Evolutionary conservation across 805 yeast species (phyloP).

Genomic region (Clavispora carvajalis): DNA sequence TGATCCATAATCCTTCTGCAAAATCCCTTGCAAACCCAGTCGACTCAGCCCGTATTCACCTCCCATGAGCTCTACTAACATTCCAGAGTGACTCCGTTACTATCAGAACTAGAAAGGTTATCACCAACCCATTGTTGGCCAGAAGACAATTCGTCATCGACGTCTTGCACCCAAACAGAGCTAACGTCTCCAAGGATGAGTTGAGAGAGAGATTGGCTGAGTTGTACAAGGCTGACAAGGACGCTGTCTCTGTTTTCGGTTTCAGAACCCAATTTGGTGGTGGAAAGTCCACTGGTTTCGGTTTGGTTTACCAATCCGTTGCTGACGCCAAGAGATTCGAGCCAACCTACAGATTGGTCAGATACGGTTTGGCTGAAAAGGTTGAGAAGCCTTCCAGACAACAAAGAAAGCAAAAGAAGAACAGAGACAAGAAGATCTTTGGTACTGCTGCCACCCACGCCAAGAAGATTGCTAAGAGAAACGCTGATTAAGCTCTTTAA

Average conservation of each 20-base stretch:
- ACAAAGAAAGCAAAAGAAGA: slow-evolving; percentile 99
- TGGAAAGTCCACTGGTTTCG: slow-evolving; percentile 99
- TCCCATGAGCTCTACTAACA: no score
- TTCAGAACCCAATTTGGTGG: slow-evolving; percentile 99
- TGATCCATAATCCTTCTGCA: neutral
- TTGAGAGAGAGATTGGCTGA: slow-evolving; percentile 90
- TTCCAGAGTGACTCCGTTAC: slow-evolving; percentile 97
- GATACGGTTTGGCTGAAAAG: slow-evolving; percentile 96
- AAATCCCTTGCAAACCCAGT: neutral
- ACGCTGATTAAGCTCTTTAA: slow-evolving; percentile 58
- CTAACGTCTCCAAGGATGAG: slow-evolving; percentile 99
- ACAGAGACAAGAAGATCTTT: slow-evolving; percentile 98
- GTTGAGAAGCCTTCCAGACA: slow-evolving; percentile 98
- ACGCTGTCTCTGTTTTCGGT: slow-evolving; percentile 95
- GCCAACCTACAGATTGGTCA: slow-evolving; percentile 98
- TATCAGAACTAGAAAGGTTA: slow-evolving; percentile 98
- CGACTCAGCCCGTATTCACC: no score
- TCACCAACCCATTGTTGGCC: slow-evolving; percentile 97
- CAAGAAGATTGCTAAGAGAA: slow-evolving; percentile 87
- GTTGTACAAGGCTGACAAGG: slow-evolving; percentile 87
- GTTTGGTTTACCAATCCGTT: slow-evolving; percentile 95
- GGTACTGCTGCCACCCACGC: slow-evolving; percentile 97
- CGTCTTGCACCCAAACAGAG: slow-evolving; percentile 98
- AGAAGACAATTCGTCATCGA: slow-evolving; percentile 99
- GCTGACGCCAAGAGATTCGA: slow-evolving; percentile 98